Base-by-base conservation (phyloP, 108 stramenopile genomes). In the Cyclotella baltica region DNA sequence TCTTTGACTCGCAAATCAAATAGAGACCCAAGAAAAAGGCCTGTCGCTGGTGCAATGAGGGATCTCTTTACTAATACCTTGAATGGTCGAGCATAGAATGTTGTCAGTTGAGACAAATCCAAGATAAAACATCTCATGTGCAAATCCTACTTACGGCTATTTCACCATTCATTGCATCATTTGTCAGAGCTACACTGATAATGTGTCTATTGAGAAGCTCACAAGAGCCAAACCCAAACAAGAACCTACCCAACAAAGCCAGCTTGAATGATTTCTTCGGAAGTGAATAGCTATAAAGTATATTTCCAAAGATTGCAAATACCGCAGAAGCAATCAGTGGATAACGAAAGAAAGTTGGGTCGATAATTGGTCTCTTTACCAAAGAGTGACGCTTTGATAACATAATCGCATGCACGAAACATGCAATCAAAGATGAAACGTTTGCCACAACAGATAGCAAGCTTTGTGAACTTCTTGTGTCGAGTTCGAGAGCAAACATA, bases 171-270 rank as follows among this genome's bases (percentile, higher is more conserved):
- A 84, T 63, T 4, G 53, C 70, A 46, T 77, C 74, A 9, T 29
- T 58, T 30, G 63, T 43, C 19, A 80, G 16, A 22, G 75, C 48
- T 11, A 57, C 53, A 58, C n/a, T 25, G 15, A 69, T 33, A 43
- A 81, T 50, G 18, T 75, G 80, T 56, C 75, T 47, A 51, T 77
- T 76, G 35, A 81, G 50, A 27, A 64, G 13, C 59, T 83, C 78
- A 50, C 76, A 63, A 20, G 58, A 80, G 4, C 73, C 77, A 22
- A 85, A 73, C 22, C 84, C 84, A 30, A 81, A 31, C 4, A 85
- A 64, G 18, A 81, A 73, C 22, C 84, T 62, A 27, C 84, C 84
- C 22, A 73, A 35, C 22, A 81, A 30, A 40, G 80, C 80, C 63
- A 81, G 76, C 67, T 19, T 33, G 1, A 81, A 33, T 20, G 80